A percentile compares a stretch with the other conserved stretches of the same genome.
Conservation (phyloP, 1,284 basidiomycete species). For the Pascua sp. region DNA sequence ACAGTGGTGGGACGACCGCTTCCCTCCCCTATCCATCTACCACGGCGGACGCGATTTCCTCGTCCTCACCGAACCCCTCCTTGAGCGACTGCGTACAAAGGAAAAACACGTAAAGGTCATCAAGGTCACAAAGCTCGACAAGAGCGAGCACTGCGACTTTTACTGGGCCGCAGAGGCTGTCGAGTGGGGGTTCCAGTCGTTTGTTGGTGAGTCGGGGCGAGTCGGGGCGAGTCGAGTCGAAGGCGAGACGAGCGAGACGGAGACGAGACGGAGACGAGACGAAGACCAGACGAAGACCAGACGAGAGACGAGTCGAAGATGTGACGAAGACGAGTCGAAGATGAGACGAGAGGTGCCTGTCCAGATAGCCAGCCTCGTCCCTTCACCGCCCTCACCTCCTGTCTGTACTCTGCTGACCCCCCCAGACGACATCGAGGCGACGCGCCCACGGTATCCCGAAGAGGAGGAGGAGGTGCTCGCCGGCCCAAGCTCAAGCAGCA, state of each 20-base stretch:
- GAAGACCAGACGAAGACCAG: too few relatives aligned
- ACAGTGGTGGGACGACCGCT: conserved; percentile 58
- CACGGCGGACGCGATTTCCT: conserved; percentile 56
- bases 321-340: too few relatives aligned
- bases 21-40: conserved; percentile 59
- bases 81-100: conserved; percentile 52
- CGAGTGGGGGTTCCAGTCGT: conserved; percentile 56
- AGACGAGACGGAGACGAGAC: conserved; percentile 9
- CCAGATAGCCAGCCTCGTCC: too few relatives aligned
- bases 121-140: conserved; percentile 55
- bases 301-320: too few relatives aligned
- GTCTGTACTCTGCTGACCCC: neutral
- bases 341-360: too few relatives aligned
- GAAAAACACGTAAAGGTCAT: conserved; percentile 56
- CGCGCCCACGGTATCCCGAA: conserved; percentile 37
- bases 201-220: conserved; percentile 38
- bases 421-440: conserved; percentile 42
- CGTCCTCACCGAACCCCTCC: conserved; percentile 54
- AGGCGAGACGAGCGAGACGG: conserved; percentile 24
- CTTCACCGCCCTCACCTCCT: neutral
- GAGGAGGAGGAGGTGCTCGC: conserved; percentile 14
- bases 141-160: conserved; percentile 54
- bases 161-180: conserved; percentile 61
- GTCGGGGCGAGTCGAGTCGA: conserved; percentile 8
- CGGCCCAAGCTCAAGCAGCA: too few relatives aligned